Conservation (phyloP, 805 yeast species). For the Middelhovenomyces tepae region DNA sequence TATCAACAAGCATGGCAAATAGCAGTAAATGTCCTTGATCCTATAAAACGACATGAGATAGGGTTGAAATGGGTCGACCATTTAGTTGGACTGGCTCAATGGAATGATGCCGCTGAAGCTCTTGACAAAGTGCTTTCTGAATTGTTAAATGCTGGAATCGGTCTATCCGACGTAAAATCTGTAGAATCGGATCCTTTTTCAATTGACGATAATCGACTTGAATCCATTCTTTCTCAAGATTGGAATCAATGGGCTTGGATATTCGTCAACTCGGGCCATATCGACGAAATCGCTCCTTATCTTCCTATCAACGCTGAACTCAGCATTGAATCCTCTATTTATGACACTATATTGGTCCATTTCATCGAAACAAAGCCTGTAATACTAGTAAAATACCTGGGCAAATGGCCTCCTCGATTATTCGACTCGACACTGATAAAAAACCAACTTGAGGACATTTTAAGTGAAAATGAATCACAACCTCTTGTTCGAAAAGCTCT, state of each 20-base stretch:
- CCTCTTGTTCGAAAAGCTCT: constrained; percentile 16
- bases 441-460: constrained; percentile 37
- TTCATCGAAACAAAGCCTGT: constrained; percentile 34
- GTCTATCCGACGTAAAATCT: constrained; percentile 8
- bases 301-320: constrained; percentile 46
- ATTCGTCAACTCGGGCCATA: constrained; percentile 41
- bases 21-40: constrained; percentile 47
- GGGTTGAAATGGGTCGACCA: constrained; percentile 48
- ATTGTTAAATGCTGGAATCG: constrained; percentile 14
- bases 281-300: constrained; percentile 37
- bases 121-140: constrained; percentile 34
- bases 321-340: constrained; percentile 31
- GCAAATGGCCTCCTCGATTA: constrained; percentile 49
- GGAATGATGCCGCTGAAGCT: constrained; percentile 49
- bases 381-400: constrained; percentile 36
- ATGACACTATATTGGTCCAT: constrained; percentile 38
- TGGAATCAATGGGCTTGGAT: constrained; percentile 62
- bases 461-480: constrained; percentile 26
- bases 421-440: constrained; percentile 42
- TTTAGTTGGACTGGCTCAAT: constrained; percentile 32
- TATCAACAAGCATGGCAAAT: constrained; percentile 73
- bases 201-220: constrained; percentile 14
- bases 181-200: constrained; percentile 1
- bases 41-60: constrained; percentile 42
- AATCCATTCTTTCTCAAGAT: constrained; percentile 23